Base-by-base conservation (phyloP, 768 basidiomycete genomes). In the Pleurotus tuber-regium region DNA sequence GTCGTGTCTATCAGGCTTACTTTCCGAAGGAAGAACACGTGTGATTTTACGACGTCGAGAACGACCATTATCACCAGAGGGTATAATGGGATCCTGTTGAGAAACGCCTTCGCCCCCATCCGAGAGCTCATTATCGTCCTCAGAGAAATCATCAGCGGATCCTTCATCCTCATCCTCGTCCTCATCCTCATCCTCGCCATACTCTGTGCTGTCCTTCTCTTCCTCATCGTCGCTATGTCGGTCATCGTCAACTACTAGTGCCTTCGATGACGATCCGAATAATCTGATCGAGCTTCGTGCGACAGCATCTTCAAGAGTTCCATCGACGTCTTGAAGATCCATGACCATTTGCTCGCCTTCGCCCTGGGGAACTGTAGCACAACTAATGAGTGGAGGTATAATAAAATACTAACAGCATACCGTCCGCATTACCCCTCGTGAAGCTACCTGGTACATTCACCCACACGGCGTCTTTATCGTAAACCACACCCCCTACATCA, bases 301-400 rank as follows among this genome's bases (percentile, higher is more conserved):
- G 25, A 98, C 85, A 6, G 76, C 80, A 58, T 94, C 93, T 54
- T 86, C 94, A 24, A 99, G 83, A 0, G 95, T 98, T 2, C 74
- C 68, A 24, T 73, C 70, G 16, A 86, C 89, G 55, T 94, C 97
- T 66, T 99, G 97, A 11, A 99, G 75, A 64, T 92, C 89, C 78
- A 98, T 89, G 10, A 99, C 93, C 97, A 99, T 98, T 64, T 86
- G 80, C 63, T 98, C 96, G 12, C 97, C 97, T 67, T 97, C 96
- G 7, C 95, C 96, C 62, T 89, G 89, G 3, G 77, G 77, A 41
- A 79, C 91, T 93, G 57, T 18, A 51, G 28, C 16, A 42, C 19
- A 29, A 40, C 43, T 46, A 39, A 40, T 24, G 16, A 30, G 24
- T n/a, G n/a, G n/a, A n/a, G n/a, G n/a, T n/a, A n/a, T n/a, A n/a